Base-by-base conservation (phyloP, 208 protist species). In the Novymonas esmeraldas region DNA sequence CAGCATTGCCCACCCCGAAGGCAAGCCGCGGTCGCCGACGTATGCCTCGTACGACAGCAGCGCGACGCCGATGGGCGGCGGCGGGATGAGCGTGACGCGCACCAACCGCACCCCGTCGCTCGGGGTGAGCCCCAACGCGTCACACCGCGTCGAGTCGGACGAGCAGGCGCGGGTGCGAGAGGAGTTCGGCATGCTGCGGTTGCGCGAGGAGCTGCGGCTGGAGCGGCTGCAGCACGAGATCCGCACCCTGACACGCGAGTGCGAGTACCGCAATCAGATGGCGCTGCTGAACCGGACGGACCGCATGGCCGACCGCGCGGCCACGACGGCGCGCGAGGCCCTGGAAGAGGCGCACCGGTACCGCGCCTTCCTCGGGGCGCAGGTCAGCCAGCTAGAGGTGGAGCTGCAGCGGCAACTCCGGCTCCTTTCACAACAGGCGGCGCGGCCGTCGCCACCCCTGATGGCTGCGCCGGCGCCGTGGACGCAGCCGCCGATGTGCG, bases 141-240 rank as follows among this genome's bases (percentile, higher is more conserved):
- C 71, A 33, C 36, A 41, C 41, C 16, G 18, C 20, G 41, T 59
- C 13, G 72, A 73, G 45, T 44, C 50, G 6, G 65, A 78, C 0
- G 72, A 73, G 46, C 64, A 70, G 14, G 64, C 36, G 26, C 73
- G 56, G 54, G 49, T 84, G 20, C 26, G 49, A 7, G 44, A 65
- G 29, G 82, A 87, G 39, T 78, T 76, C 7, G 70, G 45, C 18
- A 14, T 76, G 7, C 45, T 84, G 36, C 60, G 64, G 28, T 18
- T 74, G 33, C 70, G 70, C 22, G 72, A 76, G 46, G 75, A 77
- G 34, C 46, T 88, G 39, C 78, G 79, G 3, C 58, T 74, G n/a
- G 73, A 90, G 48, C 77, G 76, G 24, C 66, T 88, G 46, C 67
- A 70, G 28, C 62, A 83, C 44, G 86, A 92, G 61, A 36, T 90